phyloP scores from a whole-genome alignment of 2,329 filamentous ascomycete genomes.

The Sarocladium kiliense region DNA sequence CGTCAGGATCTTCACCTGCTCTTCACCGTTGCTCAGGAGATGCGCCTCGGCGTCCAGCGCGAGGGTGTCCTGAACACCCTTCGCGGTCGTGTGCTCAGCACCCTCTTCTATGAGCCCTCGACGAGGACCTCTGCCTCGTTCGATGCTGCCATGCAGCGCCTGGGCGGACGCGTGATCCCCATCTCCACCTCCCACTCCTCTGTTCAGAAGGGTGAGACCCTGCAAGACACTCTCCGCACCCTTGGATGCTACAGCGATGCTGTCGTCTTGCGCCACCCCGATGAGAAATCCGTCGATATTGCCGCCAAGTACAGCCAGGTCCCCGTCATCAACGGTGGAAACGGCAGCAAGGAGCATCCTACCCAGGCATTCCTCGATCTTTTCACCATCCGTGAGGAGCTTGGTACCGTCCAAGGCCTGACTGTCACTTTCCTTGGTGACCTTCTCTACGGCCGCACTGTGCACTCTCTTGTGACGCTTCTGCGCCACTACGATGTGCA shows the following conservation, averaged over 20 bases:
- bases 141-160: slow-evolving; percentile 96
- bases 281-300: slow-evolving; percentile 71
- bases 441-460: slow-evolving; percentile 85
- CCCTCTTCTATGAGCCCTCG: slow-evolving; percentile 96
- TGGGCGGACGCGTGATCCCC: slow-evolving; percentile 80
- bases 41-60: slow-evolving; percentile 90
- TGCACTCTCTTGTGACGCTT: slow-evolving; percentile 91
- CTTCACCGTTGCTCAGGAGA: slow-evolving; percentile 96
- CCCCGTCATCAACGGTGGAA: slow-evolving; percentile 94
- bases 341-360: slow-evolving; percentile 92
- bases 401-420: slow-evolving; percentile 89
- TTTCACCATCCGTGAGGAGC: slow-evolving; percentile 96
- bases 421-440: slow-evolving; percentile 96
- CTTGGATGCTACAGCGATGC: slow-evolving; percentile 92
- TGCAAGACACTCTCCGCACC: slow-evolving; percentile 91
- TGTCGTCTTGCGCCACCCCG: slow-evolving; percentile 90
- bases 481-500: slow-evolving; percentile 93
- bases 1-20: slow-evolving; percentile 85
- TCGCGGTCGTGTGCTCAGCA: slow-evolving; percentile 79
- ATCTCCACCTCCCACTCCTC: slow-evolving; percentile 82
- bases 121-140: slow-evolving; percentile 94
- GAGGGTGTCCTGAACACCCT: slow-evolving; percentile 85
- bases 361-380: slow-evolving; percentile 97
- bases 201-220: slow-evolving; percentile 87
- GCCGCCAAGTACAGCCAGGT: slow-evolving; percentile 85